phyloP scores from a whole-genome alignment of 805 yeast species.

The Komagataella mondaviorum region DNA sequence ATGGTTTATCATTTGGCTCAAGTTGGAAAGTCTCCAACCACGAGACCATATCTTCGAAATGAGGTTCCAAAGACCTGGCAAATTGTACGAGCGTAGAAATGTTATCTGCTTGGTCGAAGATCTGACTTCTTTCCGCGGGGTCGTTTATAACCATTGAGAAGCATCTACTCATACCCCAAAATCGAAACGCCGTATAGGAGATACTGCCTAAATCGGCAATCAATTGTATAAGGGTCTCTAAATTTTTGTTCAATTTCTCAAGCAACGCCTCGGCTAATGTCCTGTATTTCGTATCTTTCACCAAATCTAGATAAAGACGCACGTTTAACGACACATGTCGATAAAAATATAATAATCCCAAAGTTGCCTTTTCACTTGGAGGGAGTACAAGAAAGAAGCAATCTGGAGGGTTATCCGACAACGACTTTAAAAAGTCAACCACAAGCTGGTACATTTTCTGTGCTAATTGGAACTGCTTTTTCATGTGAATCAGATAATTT shows the following conservation, averaged over 20 bases:
- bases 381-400: neutral
- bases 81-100: neutral
- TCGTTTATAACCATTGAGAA: neutral
- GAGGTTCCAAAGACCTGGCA: neutral
- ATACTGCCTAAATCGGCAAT: neutral
- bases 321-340: neutral
- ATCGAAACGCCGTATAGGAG: neutral
- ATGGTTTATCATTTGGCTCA: neutral
- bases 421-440: neutral
- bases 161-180: neutral
- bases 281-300: neutral
- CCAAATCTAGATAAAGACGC: neutral
- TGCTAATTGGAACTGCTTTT: neutral
- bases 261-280: neutral
- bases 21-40: neutral
- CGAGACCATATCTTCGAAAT: neutral
- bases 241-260: neutral
- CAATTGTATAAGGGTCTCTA: neutral
- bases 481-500: neutral
- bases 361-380: neutral
- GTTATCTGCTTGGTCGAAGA: neutral
- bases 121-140: neutral
- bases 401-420: neutral
- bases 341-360: neutral
- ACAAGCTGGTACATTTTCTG: neutral